Evolutionary conservation across 768 basidiomycete species (phyloP), one percentile per base, ranked within the genome.

Genomic region (Phanerochaete carnosa): DNA sequence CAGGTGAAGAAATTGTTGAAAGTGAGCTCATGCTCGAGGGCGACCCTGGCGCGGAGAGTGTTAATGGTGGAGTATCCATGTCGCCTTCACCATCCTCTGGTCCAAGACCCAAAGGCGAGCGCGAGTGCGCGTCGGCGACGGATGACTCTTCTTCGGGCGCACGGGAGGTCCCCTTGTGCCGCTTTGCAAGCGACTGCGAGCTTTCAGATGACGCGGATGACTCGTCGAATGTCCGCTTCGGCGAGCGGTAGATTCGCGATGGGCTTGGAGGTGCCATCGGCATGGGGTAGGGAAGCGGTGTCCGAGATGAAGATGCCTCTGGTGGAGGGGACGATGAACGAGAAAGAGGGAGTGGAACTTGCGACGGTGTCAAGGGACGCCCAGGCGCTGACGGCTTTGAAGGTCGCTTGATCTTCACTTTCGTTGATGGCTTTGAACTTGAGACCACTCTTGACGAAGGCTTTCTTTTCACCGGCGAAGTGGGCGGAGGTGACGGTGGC

Each of bases 211-310:
- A 76, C 23, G 76, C 77, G 0, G 80, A 81, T 0, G 80, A 80
- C 63, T 86, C 85, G 58, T 85, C 85, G 57, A 86, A 83, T 0
- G 83, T 79, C 30, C 84, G 82, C 67, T 86, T 85, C 23, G 84
- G 85, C 25, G 82, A 82, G 28, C 79, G 77, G 49, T 78, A 59
- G 12, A 39, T 43, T 33, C 58, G 37, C 29, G 63, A 47, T 8
- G 47, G 56, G 45, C 53, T 50, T 16, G 64, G 39, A 8, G 67
- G 37, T 19, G 62, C n/a, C 2, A 57, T 26, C 7, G 64, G 68
- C n/a, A 65, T 59, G 8, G 66, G 51, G 8, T 69, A 64, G 5
- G 60, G 66, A 47, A 63, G 30, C 33, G 68, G 28, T 12, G 69
- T 37, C 7, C 45, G 60, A 30, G 69, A 60, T 13, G 59, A 50